phyloP scores from a whole-genome alignment of 2,329 filamentous ascomycete genomes.

The Claviceps quebecensis region DNA sequence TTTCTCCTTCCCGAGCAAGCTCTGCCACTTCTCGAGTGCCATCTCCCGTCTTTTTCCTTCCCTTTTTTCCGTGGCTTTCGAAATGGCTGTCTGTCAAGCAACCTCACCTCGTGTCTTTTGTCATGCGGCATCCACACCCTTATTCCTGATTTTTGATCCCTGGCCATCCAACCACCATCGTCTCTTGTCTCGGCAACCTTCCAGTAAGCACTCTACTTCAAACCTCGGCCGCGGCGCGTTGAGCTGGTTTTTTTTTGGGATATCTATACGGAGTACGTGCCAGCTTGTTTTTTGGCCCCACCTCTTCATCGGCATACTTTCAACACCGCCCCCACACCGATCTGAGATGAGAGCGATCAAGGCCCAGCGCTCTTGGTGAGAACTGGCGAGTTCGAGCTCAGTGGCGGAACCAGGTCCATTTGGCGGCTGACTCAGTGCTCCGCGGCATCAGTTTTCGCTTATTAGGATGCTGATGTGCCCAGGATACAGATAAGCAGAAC shows the following conservation, averaged over 20 bases:
- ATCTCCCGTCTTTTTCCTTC: not conserved
- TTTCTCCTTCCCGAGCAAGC: not conserved
- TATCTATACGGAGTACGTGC: not conserved
- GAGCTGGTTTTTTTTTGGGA: not conserved
- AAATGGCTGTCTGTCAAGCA: not conserved
- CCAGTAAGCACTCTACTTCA: not conserved
- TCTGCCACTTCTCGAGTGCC: not conserved
- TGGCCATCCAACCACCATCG: not conserved
- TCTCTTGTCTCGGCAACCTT: not conserved
- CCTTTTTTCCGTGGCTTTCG: not conserved
- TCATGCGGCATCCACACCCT: not conserved
- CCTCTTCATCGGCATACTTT: slow-evolving; percentile 2
- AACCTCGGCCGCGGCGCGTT: not conserved
- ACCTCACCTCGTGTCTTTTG: not conserved
- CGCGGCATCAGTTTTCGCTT: not conserved
- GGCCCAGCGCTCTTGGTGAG: not conserved
- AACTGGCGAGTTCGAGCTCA: not conserved
- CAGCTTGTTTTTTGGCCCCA: not conserved
- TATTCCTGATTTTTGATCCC: not conserved
- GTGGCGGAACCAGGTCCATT: not conserved
- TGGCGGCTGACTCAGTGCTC: not conserved
- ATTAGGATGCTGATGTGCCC: not conserved
- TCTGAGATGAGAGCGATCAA: not conserved
- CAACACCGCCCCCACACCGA: not conserved
- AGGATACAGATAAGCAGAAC: not conserved